Evolutionary conservation across 352 stramenopile genomes (phyloP), one percentile per base, ranked within the genome.

Genomic region (Phytophthora pluvialis): DNA sequence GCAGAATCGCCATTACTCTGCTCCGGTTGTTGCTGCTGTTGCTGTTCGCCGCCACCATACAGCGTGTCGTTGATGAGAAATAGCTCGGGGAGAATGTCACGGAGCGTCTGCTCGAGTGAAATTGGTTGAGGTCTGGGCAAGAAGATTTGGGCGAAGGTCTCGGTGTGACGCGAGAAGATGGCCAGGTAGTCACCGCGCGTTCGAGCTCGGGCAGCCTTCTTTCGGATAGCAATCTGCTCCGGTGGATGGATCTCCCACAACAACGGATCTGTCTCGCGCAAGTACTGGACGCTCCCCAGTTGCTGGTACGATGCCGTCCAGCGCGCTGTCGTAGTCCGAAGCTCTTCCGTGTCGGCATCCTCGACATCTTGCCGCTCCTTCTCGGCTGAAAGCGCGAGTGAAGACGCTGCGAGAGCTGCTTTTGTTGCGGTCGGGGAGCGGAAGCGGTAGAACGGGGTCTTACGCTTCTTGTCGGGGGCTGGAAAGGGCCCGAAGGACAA

Each of bases 221-320:
- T 94, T 18, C 82, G 76, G 60, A 94, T 92, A 18, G 73, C 72
- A 29, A 81, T 76, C 56, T 92, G 86, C 51, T 91, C 86, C 29
- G 86, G 74, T n/a, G 86, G 86, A 33, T 94, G 82, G 55, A 92
- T 91, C 45, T 94, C 83, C 86, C 86, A 92, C n/a, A 94, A 55
- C 39, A 94, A 61, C 16, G 86, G 83, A 59, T 94, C 80, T 4
- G 86, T 94, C 44, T 90, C 83, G n/a, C 85, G 80, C 2, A 92
- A 57, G 55, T 94, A 94, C 61, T 88, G 83, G 25, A 94, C 83
- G 45, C 83, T 92, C 9, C 86, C 83, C 5, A 88, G 73, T 59
- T 91, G 83, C 43, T 92, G 81, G 39, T 86, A 86, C 10, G 72
- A 79, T 33, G 52, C 45, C 11, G 18, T 64, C 49, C 55, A 69